Evolutionary conservation across 352 stramenopile genomes (phyloP).

Genomic region (Pythium volutum): DNA sequence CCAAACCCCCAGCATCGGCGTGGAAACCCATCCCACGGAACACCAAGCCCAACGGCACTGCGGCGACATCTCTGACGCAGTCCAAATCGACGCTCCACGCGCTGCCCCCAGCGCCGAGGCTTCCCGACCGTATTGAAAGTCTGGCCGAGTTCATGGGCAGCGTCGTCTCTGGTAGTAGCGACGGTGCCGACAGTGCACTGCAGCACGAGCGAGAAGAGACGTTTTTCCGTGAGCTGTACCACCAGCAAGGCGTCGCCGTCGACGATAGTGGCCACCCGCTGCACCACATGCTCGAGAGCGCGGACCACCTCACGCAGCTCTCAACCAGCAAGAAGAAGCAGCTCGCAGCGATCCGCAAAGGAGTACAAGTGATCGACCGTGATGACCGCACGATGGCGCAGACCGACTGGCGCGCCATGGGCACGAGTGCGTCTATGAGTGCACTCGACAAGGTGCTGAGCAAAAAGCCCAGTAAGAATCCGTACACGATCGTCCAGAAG

Average conservation of each 20-base stretch:
- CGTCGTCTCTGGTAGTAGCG: not conserved
- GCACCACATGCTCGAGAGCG: constrained; percentile 71
- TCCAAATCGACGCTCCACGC: constrained; percentile 17
- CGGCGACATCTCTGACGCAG: not conserved
- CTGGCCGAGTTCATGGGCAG: constrained; percentile 36
- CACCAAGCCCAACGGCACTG: constrained; percentile 17
- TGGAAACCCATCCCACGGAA: constrained; percentile 50
- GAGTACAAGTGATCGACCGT: constrained; percentile 17
- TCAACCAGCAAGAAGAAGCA: constrained; percentile 39
- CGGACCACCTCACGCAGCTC: constrained; percentile 36
- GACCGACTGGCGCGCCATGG: constrained; percentile 15
- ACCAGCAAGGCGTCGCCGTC: constrained; percentile 41
- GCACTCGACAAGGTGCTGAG: constrained; percentile 40
- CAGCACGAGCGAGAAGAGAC: constrained; percentile 44
- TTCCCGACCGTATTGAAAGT: constrained; percentile 59
- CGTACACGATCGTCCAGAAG: constrained; percentile 19
- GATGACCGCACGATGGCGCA: not conserved
- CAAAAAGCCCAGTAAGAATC: constrained; percentile 15
- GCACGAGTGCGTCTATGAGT: constrained; percentile 32
- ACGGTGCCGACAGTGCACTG: not conserved
- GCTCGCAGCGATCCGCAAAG: constrained; percentile 34
- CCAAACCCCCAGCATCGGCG: constrained; percentile 47
- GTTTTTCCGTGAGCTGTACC: constrained; percentile 71
- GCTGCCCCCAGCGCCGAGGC: constrained; percentile 41
- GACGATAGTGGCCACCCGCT: constrained; percentile 46